Conservation (phyloP, 1,284 basidiomycete genomes). For the Neonothopanus nambi region DNA sequence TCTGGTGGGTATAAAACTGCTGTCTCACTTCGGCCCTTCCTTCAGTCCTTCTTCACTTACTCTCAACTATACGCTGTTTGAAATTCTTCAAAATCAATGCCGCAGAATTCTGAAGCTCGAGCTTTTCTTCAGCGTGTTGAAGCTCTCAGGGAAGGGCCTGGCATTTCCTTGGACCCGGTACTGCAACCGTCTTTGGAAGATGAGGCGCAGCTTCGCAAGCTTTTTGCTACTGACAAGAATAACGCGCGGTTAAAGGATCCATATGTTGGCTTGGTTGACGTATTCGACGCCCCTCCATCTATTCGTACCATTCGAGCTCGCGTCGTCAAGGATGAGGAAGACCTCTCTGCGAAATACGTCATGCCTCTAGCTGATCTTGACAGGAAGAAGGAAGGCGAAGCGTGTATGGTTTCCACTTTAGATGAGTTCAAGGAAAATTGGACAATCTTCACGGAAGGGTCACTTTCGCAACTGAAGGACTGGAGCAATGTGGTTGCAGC, state of each 20-base stretch:
- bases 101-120: slow-evolving; percentile 37
- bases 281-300: slow-evolving; percentile 47
- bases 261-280: slow-evolving; percentile 56
- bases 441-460: slow-evolving; percentile 57
- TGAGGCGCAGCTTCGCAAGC: slow-evolving; percentile 51
- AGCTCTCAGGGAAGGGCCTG: slow-evolving; percentile 35
- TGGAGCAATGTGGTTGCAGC: slow-evolving; percentile 64
- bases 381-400: slow-evolving; percentile 43
- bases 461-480: slow-evolving; percentile 53
- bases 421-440: slow-evolving; percentile 63
- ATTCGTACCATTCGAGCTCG: slow-evolving; percentile 48
- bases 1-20: no score
- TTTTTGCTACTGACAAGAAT: slow-evolving; percentile 53
- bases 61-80: not conserved
- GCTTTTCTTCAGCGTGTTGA: slow-evolving; percentile 42
- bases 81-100: slow-evolving; percentile 11
- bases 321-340: slow-evolving; percentile 39
- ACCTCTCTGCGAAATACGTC: slow-evolving; percentile 41
- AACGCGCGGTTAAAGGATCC: slow-evolving; percentile 45
- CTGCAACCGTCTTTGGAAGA: slow-evolving; percentile 54
- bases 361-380: slow-evolving; percentile 41
- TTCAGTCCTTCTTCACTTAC: no score
- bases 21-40: no score
- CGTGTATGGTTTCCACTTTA: slow-evolving; percentile 44
- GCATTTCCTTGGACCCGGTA: slow-evolving; percentile 41